Conservation (phyloP, 441 rosid genomes). For the Arabidopsis lyrata region DNA sequence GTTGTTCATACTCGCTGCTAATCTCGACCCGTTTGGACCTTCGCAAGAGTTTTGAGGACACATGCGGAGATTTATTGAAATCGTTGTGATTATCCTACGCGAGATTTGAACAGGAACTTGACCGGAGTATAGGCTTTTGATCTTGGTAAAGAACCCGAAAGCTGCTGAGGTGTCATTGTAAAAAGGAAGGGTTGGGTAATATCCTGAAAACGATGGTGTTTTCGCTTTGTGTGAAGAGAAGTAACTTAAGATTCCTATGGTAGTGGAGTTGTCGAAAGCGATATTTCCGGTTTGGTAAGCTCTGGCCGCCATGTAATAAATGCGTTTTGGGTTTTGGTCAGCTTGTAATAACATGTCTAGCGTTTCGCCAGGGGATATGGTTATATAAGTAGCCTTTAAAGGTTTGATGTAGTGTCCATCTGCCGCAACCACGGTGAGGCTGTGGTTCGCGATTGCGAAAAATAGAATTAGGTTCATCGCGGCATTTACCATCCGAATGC, state of each 20-base stretch:
- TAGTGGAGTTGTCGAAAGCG: slow-evolving; percentile 49
- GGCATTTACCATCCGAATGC: slow-evolving; percentile 44
- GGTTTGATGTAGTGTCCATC: slow-evolving; percentile 50
- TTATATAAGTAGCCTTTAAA: slow-evolving; percentile 35
- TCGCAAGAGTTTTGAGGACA: slow-evolving; percentile 42
- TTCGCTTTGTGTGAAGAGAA: slow-evolving; percentile 9
- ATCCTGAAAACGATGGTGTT: slow-evolving; percentile 26
- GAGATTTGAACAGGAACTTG: slow-evolving; percentile 21
- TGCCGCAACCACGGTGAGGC: slow-evolving; percentile 39
- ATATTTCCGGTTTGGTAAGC: slow-evolving; percentile 13
- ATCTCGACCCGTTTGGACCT: slow-evolving; percentile 47
- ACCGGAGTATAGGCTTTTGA: slow-evolving; percentile 50
- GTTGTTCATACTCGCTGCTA: slow-evolving; percentile 56
- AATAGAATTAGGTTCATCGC: slow-evolving; percentile 44
- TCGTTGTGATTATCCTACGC: slow-evolving; percentile 28
- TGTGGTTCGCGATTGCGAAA: slow-evolving; percentile 46
- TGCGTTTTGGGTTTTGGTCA: slow-evolving; percentile 45
- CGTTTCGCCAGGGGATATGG: slow-evolving; percentile 47
- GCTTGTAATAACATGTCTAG: slow-evolving; percentile 46
- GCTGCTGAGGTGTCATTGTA: slow-evolving; percentile 52
- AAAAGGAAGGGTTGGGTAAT: slow-evolving; percentile 50
- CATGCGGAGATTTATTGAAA: slow-evolving; percentile 27
- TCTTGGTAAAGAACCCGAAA: slow-evolving; percentile 47
- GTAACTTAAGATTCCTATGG: slow-evolving; percentile 58
- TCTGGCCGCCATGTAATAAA: slow-evolving; percentile 56